Evolutionary conservation across 169 alveolate species (phyloP).

Genomic region (Plasmodium inui): DNA sequence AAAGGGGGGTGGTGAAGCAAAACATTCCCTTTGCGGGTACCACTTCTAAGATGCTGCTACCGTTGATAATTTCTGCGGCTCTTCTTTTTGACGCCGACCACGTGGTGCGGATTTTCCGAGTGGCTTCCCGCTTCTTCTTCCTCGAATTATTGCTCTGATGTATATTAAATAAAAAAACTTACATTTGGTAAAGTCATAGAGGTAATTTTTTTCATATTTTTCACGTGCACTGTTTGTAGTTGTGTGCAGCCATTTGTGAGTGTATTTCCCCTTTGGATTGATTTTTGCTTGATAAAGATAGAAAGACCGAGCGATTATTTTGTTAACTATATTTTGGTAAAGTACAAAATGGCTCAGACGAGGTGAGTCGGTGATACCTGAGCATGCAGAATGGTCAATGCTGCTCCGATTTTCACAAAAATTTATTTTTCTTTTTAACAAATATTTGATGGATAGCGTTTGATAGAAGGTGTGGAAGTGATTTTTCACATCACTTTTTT

Average conservation of each 20-base stretch:
- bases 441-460: constrained; percentile 48
- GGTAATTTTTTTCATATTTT: constrained; percentile 30
- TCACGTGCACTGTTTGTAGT: not conserved
- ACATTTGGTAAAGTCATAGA: constrained; percentile 48
- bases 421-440: constrained; percentile 27
- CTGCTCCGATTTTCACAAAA: not conserved
- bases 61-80: not conserved
- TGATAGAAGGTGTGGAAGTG: constrained; percentile 44
- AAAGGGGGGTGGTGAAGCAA: not conserved
- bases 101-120: not conserved
- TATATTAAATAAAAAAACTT: constrained; percentile 59
- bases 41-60: not conserved
- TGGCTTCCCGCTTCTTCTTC: not conserved
- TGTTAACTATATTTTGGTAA: constrained; percentile 37
- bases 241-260: not conserved
- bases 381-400: not conserved
- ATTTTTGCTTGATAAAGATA: constrained; percentile 20
- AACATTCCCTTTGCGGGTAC: not conserved
- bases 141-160: constrained; percentile 18
- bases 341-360: constrained; percentile 36
- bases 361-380: not conserved
- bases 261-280: not conserved
- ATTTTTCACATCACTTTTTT: constrained; percentile 16
- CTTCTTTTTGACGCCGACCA: not conserved
- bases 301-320: constrained; percentile 46